Evolutionary conservation across 768 basidiomycete species (phyloP).

Genomic region (Russula earlei): DNA sequence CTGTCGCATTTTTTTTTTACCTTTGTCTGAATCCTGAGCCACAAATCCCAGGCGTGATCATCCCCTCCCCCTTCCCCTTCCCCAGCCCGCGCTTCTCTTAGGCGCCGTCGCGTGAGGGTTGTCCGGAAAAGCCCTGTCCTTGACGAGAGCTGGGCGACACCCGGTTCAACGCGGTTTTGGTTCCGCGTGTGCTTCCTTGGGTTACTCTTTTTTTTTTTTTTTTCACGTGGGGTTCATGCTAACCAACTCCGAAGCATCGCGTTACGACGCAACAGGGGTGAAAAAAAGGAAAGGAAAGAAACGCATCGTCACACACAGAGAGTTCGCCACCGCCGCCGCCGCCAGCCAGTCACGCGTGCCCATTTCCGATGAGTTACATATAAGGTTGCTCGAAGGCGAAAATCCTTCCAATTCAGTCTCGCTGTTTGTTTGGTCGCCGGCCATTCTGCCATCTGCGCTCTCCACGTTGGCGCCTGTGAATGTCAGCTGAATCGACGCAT

Average conservation of each 20-base stretch:
- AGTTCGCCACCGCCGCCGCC: slow-evolving; percentile 8
- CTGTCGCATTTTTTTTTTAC: background rate
- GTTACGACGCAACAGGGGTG: too few relatives aligned
- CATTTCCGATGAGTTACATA: slow-evolving; percentile 1
- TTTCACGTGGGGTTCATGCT: slow-evolving; percentile 3
- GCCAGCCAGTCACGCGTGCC: background rate
- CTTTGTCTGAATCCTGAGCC: background rate
- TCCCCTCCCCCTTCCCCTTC: background rate
- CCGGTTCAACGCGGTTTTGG: slow-evolving; percentile 3
- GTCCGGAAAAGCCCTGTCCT: slow-evolving; percentile 2
- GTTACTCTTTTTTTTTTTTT: too few relatives aligned
- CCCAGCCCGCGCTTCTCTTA: background rate
- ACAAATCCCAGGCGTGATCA: slow-evolving; percentile 3
- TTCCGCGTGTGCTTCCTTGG: background rate
- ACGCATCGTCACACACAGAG: background rate
- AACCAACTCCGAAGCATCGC: slow-evolving; percentile 1
- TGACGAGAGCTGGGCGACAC: background rate
- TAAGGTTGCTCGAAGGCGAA: slow-evolving; percentile 21
- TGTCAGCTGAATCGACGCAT: background rate
- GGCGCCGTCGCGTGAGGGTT: background rate
- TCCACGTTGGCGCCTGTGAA: background rate
- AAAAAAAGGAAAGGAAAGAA: too few relatives aligned
- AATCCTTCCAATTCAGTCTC: slow-evolving; percentile 20
- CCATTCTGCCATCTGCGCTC: background rate
- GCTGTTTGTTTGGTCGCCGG: slow-evolving; percentile 18